Evolutionary conservation across 1,284 basidiomycete genomes (phyloP).

Genomic region (Trametes sp.): DNA sequence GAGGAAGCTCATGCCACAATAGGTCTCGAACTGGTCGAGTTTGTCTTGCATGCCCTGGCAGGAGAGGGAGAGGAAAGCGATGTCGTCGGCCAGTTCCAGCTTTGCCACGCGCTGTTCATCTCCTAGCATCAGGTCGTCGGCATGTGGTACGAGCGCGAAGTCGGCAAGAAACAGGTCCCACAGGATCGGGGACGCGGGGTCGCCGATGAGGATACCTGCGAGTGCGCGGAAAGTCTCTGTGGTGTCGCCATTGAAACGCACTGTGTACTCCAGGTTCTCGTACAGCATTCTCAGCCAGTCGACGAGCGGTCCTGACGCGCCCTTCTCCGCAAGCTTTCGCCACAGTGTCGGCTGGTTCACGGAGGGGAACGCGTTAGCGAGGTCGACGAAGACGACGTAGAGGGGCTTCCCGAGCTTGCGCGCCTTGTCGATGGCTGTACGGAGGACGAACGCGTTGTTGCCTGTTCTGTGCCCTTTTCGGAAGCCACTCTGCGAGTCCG

Average conservation of each 20-base stretch:
- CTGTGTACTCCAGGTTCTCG: slow-evolving; percentile 33
- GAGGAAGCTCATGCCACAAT: slow-evolving; percentile 39
- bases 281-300: slow-evolving; percentile 45
- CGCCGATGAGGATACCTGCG: slow-evolving; percentile 41
- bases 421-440: slow-evolving; percentile 40
- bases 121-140: slow-evolving; percentile 23
- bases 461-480: slow-evolving; percentile 29
- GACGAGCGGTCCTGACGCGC: slow-evolving; percentile 36
- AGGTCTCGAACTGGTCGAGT: slow-evolving; percentile 30
- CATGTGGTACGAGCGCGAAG: slow-evolving; percentile 9
- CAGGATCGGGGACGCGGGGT: slow-evolving; percentile 42
- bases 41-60: slow-evolving; percentile 35
- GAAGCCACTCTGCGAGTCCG: slow-evolving; percentile 39
- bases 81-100: slow-evolving; percentile 41
- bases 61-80: slow-evolving; percentile 38
- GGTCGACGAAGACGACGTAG: slow-evolving; percentile 42
- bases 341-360: slow-evolving; percentile 42
- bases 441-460: slow-evolving; percentile 40
- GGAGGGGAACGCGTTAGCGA: slow-evolving; percentile 46
- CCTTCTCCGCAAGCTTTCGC: slow-evolving; percentile 39
- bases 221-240: slow-evolving; percentile 36
- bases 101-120: slow-evolving; percentile 30
- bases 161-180: slow-evolving; percentile 40
- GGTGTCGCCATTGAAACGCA: slow-evolving; percentile 22
- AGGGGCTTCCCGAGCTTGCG: slow-evolving; percentile 24